Evolutionary conservation across 2,329 filamentous ascomycete genomes (phyloP), one percentile per base, ranked within the genome.

Genomic region (Stenocarpella maydis): DNA sequence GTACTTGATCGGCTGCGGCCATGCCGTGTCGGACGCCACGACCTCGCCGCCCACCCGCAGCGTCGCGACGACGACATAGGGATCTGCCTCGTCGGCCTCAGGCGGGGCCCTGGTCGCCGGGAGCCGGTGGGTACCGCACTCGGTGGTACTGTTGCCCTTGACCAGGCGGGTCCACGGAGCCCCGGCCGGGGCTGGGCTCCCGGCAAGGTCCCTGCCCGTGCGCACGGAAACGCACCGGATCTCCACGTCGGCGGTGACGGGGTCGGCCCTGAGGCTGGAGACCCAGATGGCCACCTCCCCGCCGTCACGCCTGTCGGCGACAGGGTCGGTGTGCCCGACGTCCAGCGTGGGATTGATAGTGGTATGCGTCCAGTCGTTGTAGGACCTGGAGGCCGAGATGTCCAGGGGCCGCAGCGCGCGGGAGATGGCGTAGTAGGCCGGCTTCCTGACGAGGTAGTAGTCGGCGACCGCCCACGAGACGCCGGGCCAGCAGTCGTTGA

Each of bases 401-500:
- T 89, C 90, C 9, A 95, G 78, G 0, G 90, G 88, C 14, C 91
- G 90, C 83, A 95, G 89, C 77, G 93, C 92, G 50, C 92, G 86
- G 80, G 92, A 91, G 76, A 95, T 91, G 0, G 92, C 89, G 76
- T 88, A 94, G 80, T 93, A 96, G 3, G 92, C 91, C 63, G 89
- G 88, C 79, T 96, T 96, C 26, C 92, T 92, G 5, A 92, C 88
- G 26, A 91, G 87, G 76, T 91, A 92, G 80, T 92, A 95, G 78
- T 96, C 92, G 70, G 89, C 90, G 71, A 95, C 93, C 7, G 91
- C 82, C 90, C 90, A 95, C 21, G 90, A 93, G 3, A 91, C 94
- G 43, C 92, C 91, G 1, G 92, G 92, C 92, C 92, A 96, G 82
- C 92, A 95, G 80, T 95, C 93, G 76, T 95, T 95, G 75, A 93